Evolutionary conservation across 1,139 yeast genomes (phyloP), one percentile per base, ranked within the genome.

Genomic region (Saccharomyces pastorianus): DNA sequence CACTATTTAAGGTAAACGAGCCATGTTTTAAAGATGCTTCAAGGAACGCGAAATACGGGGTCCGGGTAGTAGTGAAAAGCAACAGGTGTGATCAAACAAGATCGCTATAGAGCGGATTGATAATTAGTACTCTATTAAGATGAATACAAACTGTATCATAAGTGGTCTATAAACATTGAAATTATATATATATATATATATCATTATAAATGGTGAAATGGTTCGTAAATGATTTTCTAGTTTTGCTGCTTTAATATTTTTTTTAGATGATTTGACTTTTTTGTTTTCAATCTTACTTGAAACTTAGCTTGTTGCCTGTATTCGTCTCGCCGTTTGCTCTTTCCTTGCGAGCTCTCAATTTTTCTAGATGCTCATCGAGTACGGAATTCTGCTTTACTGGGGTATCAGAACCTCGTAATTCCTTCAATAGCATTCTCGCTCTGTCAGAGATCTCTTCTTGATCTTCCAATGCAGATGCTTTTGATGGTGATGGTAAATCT

Each of bases 381-480:
- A 55, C 46, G 6, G 62, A 54, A 32, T 52, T 58, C n/a, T 56
- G 56, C 41, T 56, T 62, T 20, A 56, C 58, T 5, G 68, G 60
- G 0, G 60, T 56, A 6, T 61, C 60, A 23, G 61, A 49, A 3
- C 68, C 66, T 56, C 72, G 62, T 20, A 69, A 55, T 52, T 66
- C 72, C 56, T 63, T 53, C 31, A 69, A 51, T 14, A 68, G 58
- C 6, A 60, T 57, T 49, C 65, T 65, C 0, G 73, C 73, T 54
- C 70, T 61, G 48, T 66, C 69, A 6, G 60, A 55, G 27, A 66
- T 56, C 20, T 60, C 68, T 13, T 61, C 62, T n/a, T 59, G 57
- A 9, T 56, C 55, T 9, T 52, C 53, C 44, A 38, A 6, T 3
- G 14, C n/a, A 14, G 51, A 28, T 20, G 29, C 17, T 17, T 49